Percentiles rank a stretch among this genome's conserved stretches.
phyloP scores from a whole-genome alignment of 2,329 filamentous ascomycete genomes.

The Coniochaeta ligniaria region DNA sequence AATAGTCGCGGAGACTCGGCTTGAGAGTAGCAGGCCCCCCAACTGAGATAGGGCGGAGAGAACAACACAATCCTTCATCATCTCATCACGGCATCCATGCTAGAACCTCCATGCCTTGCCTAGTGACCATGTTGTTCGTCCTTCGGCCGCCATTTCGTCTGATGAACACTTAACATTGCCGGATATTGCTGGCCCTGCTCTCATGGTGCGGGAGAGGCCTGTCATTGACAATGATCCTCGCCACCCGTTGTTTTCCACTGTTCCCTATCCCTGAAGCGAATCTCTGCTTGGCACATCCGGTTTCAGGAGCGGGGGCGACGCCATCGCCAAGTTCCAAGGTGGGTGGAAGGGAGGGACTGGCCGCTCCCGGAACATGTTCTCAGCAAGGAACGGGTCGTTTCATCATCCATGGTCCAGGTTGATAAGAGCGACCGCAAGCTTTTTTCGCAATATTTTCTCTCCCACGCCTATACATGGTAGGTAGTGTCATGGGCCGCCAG shows the following conservation, averaged over 20 bases:
- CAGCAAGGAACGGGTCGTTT: neutral
- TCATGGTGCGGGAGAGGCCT: neutral
- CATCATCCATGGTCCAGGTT: neutral
- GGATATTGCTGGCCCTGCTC: neutral
- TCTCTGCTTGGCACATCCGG: neutral
- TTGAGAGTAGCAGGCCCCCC: no score
- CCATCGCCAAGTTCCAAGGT: neutral
- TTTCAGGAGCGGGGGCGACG: neutral
- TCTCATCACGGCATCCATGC: no score
- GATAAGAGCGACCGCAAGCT: neutral
- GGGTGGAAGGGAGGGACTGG: neutral
- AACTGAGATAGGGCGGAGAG: no score
- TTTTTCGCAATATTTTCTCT: neutral
- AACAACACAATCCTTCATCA: no score
- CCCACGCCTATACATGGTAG: no score
- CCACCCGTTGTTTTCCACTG: neutral
- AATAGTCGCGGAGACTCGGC: neutral
- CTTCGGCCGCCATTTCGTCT: neutral
- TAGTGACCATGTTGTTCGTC: neutral
- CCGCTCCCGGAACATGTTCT: neutral
- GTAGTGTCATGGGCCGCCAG: neutral
- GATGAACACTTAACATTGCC: neutral
- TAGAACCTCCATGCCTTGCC: neutral
- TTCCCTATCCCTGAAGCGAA: neutral
- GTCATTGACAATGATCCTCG: neutral